Evolutionary conservation across 768 basidiomycete species (phyloP).

Genomic region (Tulasnella sp.): DNA sequence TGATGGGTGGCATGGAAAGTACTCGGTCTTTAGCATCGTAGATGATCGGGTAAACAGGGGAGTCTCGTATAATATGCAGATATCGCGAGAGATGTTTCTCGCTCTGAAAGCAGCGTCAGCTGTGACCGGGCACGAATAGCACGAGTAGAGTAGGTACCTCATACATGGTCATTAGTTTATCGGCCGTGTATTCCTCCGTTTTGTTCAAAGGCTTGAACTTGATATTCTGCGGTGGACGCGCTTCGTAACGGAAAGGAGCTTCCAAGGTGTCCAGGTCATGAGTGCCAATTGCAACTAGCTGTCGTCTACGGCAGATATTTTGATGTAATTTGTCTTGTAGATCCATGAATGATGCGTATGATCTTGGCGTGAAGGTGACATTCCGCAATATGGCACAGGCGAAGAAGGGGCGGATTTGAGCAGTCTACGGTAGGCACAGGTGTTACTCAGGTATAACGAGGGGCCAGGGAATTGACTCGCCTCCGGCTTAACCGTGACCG

Average conservation of each 20-base stretch:
- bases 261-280: slow-evolving; percentile 88
- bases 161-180: slow-evolving; percentile 85
- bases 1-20: slow-evolving; percentile 95
- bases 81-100: slow-evolving; percentile 86
- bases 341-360: slow-evolving; percentile 95
- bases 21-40: slow-evolving; percentile 83
- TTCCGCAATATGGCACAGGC: slow-evolving; percentile 85
- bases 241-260: slow-evolving; percentile 80
- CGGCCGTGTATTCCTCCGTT: slow-evolving; percentile 63
- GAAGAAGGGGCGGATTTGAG: slow-evolving; percentile 77
- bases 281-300: slow-evolving; percentile 91
- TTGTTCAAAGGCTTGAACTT: slow-evolving; percentile 84
- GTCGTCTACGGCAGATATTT: slow-evolving; percentile 81
- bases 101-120: slow-evolving; percentile 37
- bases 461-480: slow-evolving; percentile 29
- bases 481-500: slow-evolving; percentile 57
- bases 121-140: no score
- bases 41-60: slow-evolving; percentile 94
- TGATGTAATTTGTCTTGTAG: slow-evolving; percentile 98
- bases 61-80: slow-evolving; percentile 85
- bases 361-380: slow-evolving; percentile 72
- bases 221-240: slow-evolving; percentile 71
- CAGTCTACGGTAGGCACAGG: slow-evolving; percentile 50
- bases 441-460: background rate
- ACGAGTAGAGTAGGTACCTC: slow-evolving; percentile 44